phyloP scores from a whole-genome alignment of 2,329 filamentous ascomycete species.

The Fusarium miscanthi region DNA sequence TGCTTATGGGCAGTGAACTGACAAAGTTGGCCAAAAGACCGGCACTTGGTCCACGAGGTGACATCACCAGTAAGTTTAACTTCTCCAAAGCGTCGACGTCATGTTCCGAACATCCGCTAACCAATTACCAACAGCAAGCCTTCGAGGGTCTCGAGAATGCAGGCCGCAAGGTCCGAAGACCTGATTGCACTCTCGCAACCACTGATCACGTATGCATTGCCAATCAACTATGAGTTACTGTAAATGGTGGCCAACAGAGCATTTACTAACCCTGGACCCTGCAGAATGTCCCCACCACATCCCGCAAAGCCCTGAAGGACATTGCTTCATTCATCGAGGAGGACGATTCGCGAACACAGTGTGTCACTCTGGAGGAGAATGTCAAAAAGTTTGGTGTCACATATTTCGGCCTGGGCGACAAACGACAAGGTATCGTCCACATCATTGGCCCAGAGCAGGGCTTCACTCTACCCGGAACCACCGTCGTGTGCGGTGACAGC shows the following conservation, averaged over 20 bases:
- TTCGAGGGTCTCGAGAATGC: slow-evolving; percentile 96
- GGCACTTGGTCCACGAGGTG: slow-evolving; percentile 98
- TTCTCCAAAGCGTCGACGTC: slow-evolving; percentile 5
- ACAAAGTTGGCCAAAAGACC: slow-evolving; percentile 64
- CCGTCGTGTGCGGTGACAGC: slow-evolving; percentile 96
- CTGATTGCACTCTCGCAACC: slow-evolving; percentile 95
- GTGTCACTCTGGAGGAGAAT: slow-evolving; percentile 95
- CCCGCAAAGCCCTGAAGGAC: slow-evolving; percentile 92
- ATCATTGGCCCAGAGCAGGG: slow-evolving; percentile 98
- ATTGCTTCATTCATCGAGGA: slow-evolving; percentile 95
- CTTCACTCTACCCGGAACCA: slow-evolving; percentile 96
- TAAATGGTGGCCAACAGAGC: background rate
- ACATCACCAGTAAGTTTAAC: slow-evolving; percentile 82
- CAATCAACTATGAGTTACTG: background rate
- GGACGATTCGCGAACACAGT: slow-evolving; percentile 92
- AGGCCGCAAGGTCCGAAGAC: slow-evolving; percentile 85
- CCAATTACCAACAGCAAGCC: slow-evolving; percentile 74
- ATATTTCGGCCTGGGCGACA: slow-evolving; percentile 96
- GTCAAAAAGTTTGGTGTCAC: slow-evolving; percentile 96
- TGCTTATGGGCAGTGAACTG: slow-evolving; percentile 9
- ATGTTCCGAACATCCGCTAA: slow-evolving; percentile 27
- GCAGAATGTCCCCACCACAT: slow-evolving; percentile 92
- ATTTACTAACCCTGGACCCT: slow-evolving; percentile 26
- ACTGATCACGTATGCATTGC: slow-evolving; percentile 85
- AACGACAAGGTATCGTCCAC: slow-evolving; percentile 97